Evolutionary conservation across 1,139 yeast species (phyloP).

Genomic region (Kurtzmaniella quercitrusa): DNA sequence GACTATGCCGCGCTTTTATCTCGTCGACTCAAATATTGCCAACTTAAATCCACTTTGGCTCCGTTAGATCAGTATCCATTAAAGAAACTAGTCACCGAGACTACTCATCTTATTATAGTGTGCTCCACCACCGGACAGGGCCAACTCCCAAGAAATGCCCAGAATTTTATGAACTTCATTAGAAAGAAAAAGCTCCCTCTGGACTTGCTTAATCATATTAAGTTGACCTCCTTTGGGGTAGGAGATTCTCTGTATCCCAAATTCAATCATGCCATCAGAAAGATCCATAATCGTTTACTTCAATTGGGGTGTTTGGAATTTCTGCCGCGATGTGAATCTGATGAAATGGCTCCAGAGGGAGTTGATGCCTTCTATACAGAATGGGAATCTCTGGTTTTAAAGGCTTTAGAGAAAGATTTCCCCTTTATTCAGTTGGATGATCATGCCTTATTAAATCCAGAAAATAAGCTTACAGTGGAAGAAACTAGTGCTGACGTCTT

Average conservation of each 20-base stretch:
- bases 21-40: slow-evolving; percentile 51
- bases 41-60: slow-evolving; percentile 47
- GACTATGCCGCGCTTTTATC: slow-evolving; percentile 74
- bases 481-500: background rate
- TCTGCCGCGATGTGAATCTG: slow-evolving; percentile 78
- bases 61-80: slow-evolving; percentile 63
- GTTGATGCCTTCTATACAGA: slow-evolving; percentile 71
- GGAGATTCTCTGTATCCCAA: slow-evolving; percentile 94
- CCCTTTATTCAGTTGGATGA: slow-evolving; percentile 21
- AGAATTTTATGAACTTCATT: slow-evolving; percentile 68
- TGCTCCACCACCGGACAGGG: slow-evolving; percentile 98
- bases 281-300: slow-evolving; percentile 68
- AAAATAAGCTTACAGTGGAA: slow-evolving; percentile 8
- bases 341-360: slow-evolving; percentile 79
- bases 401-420: slow-evolving; percentile 31
- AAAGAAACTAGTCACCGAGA: slow-evolving; percentile 45
- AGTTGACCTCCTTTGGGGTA: slow-evolving; percentile 74
- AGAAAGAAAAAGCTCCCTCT: slow-evolving; percentile 63
- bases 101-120: slow-evolving; percentile 53
- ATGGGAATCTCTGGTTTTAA: slow-evolving; percentile 59
- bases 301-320: slow-evolving; percentile 82
- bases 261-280: slow-evolving; percentile 80
- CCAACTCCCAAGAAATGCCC: slow-evolving; percentile 77
- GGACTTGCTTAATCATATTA: slow-evolving; percentile 58
- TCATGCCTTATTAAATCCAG: slow-evolving; percentile 16